These are phyloP conservation scores for Fusarium vanettenii DNA, from an alignment of 2,329 filamentous ascomycete genomes.

Conservation along the genomic window DNA sequence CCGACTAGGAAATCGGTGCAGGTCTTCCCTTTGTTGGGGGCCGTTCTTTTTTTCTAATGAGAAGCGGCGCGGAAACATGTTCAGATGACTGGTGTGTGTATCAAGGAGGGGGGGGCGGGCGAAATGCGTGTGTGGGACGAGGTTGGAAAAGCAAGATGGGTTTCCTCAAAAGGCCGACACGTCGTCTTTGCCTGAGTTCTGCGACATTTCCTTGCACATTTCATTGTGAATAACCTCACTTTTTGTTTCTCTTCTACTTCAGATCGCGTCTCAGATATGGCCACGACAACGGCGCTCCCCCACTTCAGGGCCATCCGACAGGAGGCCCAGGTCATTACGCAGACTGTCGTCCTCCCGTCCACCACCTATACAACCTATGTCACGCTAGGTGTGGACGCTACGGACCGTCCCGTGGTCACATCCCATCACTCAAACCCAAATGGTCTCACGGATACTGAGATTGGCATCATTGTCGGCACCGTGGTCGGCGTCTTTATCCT, in stretches of 20 bases:
- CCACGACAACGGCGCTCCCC: conserved; percentile 7
- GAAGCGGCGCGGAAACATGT: conserved; percentile 2
- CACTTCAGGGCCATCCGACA: conserved; percentile 39
- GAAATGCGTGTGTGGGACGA: conserved; percentile 21
- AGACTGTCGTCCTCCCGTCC: conserved; percentile 48
- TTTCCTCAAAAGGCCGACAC: conserved; percentile 27
- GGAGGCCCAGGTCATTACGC: conserved; percentile 49
- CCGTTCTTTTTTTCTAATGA: conserved; percentile 1
- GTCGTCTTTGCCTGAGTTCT: neutral
- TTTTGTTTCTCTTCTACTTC: neutral
- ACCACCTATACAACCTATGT: conserved; percentile 53
- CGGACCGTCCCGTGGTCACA: conserved; percentile 23
- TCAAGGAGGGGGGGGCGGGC: conserved; percentile 31
- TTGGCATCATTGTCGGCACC: conserved; percentile 56
- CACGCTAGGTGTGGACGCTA: conserved; percentile 41
- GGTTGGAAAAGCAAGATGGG: neutral
- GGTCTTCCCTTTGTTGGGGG: conserved; percentile 6
- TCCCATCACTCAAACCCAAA: conserved; percentile 23
- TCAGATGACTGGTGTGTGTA: conserved; percentile 37
- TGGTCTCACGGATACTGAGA: conserved; percentile 49
- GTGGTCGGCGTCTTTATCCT: conserved; percentile 53
- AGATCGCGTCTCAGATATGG: conserved; percentile 6
- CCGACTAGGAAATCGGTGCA: conserved; percentile 16
- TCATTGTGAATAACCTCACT: conserved; percentile 31
- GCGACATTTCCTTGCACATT: conserved; percentile 27